A percentile compares a stretch with the other conserved stretches of the same genome.
These are phyloP conservation scores for Apiotrichum akiyoshidainum DNA, from an alignment of 1,284 basidiomycete species.

Conservation along the genomic window DNA sequence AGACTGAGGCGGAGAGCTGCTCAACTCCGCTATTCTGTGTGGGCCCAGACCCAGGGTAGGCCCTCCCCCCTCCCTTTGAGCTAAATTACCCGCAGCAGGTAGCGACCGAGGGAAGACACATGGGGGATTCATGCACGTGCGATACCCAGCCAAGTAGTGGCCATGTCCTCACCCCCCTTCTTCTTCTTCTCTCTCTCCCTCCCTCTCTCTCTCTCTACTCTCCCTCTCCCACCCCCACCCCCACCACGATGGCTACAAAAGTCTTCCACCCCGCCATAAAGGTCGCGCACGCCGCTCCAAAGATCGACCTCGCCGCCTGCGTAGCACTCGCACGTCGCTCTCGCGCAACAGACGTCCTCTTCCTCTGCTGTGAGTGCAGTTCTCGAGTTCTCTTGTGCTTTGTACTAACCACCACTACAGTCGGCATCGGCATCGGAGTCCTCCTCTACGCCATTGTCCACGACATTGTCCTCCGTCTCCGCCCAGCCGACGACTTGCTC, in stretches of 20 bases:
- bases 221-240: neutral
- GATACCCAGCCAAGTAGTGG: too few species aligned
- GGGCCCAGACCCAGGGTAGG: too few species aligned
- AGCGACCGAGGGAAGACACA: too few species aligned
- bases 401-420: slow-evolving; percentile 1
- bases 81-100: too few species aligned
- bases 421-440: slow-evolving; percentile 20
- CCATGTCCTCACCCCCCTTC: neutral
- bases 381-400: neutral
- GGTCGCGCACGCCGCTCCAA: neutral
- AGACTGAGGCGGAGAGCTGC: too few species aligned
- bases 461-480: slow-evolving; percentile 7
- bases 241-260: neutral
- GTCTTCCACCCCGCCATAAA: slow-evolving; percentile 3
- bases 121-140: too few species aligned
- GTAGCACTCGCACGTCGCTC: slow-evolving; percentile 8
- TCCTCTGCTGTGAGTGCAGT: slow-evolving; percentile 12
- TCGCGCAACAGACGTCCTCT: slow-evolving; percentile 14
- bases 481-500: neutral
- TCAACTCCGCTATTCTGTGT: too few species aligned
- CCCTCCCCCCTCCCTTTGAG: too few species aligned
- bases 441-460: slow-evolving; percentile 19
- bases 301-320: slow-evolving; percentile 6
- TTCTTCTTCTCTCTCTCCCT: neutral
- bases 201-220: neutral